Evolutionary conservation across 805 yeast genomes (phyloP), one percentile per base, ranked within the genome.

Genomic region (Candida alai): DNA sequence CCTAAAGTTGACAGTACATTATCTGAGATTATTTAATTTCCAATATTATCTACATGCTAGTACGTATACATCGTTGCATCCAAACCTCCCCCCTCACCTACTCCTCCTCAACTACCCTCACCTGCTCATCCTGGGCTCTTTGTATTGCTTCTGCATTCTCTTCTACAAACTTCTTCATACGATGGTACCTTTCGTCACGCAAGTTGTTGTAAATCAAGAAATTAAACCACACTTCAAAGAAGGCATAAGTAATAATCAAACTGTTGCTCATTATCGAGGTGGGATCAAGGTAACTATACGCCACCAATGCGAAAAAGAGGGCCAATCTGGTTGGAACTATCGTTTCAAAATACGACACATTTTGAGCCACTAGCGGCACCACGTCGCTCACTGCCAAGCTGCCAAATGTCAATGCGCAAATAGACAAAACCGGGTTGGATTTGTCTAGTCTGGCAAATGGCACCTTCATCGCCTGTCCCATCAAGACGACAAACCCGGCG

Each of bases 161-260:
- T 42, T 62, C 62, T 21, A 64, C 47, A 38, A 53, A 63, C 36
- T 58, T 52, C 44, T 74, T 73, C 34, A 68, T 60, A 39, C 73
- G 65, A 38, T 65, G 62, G 39, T 68, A 65, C 48, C 70, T 75
- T 48, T 82, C 90, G 40, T 82, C 88, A 47, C 78, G 72, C 39
- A 83, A 60, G 27, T 80, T 68, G 49, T 70, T 74, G 54, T 68
- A 81, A 21, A 80, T 67, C 43, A 82, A 58, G 38, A 80, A 76
- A 47, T 79, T 76, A 48, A 77, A 63, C 87, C 89, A 83, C 20
- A 81, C 69, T 53, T 83, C 93, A 42, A 74, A 48, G 41, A 82
- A 80, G 19, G 76, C 54, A 49, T 71, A 80, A 4, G 71, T 60
- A 42, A 83, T 80, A 3, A 80, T 73, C 29, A 76, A 59, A 48